Conservation (phyloP, 805 yeast species). For the Alloascoidea hylecoeti region DNA sequence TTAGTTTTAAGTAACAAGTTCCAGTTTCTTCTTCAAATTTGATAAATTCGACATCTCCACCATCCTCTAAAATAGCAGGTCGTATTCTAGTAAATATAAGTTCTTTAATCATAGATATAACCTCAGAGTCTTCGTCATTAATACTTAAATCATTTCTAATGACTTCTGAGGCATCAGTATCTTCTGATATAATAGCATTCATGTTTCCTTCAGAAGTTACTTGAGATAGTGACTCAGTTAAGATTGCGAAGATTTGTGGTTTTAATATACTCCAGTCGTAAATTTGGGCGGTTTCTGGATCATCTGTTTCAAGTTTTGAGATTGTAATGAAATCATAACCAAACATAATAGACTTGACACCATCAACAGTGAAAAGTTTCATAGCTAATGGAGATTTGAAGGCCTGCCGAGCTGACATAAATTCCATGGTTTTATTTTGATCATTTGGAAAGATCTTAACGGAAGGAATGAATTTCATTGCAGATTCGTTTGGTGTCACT, state of each 20-base stretch:
- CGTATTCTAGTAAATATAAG: constrained; percentile 54
- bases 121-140: constrained; percentile 51
- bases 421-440: constrained; percentile 35
- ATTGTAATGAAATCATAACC: constrained; percentile 56
- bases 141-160: constrained; percentile 24
- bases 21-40: constrained; percentile 42
- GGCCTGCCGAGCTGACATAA: constrained; percentile 48
- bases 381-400: constrained; percentile 44
- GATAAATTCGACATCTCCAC: constrained; percentile 61
- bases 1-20: constrained; percentile 39
- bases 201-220: constrained; percentile 7
- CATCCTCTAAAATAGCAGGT: constrained; percentile 66
- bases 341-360: constrained; percentile 44
- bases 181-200: constrained; percentile 1
- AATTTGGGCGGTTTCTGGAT: not conserved
- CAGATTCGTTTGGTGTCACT: constrained; percentile 58
- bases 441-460: constrained; percentile 34
- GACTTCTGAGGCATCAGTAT: not conserved
- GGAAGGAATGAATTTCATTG: constrained; percentile 53
- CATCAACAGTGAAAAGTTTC: constrained; percentile 46
- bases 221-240: constrained; percentile 18
- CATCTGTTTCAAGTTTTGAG: constrained; percentile 28
- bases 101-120: constrained; percentile 54
- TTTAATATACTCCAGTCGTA: constrained; percentile 42
- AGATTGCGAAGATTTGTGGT: constrained; percentile 41